Conservation (phyloP, 371 early-diverging fungal genomes). For the Nematocida ironsii region DNA sequence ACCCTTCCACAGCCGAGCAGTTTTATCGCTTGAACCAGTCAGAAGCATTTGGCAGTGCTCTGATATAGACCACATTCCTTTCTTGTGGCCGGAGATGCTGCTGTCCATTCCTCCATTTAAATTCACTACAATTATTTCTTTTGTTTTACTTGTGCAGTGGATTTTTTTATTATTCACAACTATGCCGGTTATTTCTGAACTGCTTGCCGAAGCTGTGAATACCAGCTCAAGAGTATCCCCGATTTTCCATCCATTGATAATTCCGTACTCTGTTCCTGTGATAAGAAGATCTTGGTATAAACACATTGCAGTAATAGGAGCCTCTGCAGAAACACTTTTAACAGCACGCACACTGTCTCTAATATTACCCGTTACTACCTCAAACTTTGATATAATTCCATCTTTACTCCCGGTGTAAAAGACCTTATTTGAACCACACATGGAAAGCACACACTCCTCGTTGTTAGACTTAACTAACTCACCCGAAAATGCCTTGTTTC, state of each 20-base stretch:
- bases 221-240: not conserved
- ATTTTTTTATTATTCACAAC: conserved; percentile 24
- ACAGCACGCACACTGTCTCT: not conserved
- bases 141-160: conserved; percentile 33
- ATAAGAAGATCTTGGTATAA: conserved; percentile 16
- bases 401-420: conserved; percentile 49
- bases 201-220: conserved; percentile 12
- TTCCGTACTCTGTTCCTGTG: conserved; percentile 33
- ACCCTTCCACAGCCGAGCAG: conserved; percentile 48
- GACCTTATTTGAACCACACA: conserved; percentile 1
- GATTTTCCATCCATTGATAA: conserved; percentile 39
- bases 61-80: conserved; percentile 47
- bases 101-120: conserved; percentile 4
- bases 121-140: conserved; percentile 21
- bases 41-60: not conserved
- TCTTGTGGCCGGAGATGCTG: conserved; percentile 41
- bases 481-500: conserved; percentile 2
- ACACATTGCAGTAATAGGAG: conserved; percentile 39
- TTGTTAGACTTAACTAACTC: conserved; percentile 29
- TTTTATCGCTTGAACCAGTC: conserved; percentile 40
- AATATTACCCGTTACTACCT: not conserved
- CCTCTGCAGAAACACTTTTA: not conserved
- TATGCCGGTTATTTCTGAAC: conserved; percentile 48
- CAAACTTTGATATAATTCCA: conserved; percentile 18
- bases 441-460: conserved; percentile 29